These are phyloP conservation scores for Yamadazyma diospyri DNA, from an alignment of 1,139 yeast species.

Conservation along the genomic window DNA sequence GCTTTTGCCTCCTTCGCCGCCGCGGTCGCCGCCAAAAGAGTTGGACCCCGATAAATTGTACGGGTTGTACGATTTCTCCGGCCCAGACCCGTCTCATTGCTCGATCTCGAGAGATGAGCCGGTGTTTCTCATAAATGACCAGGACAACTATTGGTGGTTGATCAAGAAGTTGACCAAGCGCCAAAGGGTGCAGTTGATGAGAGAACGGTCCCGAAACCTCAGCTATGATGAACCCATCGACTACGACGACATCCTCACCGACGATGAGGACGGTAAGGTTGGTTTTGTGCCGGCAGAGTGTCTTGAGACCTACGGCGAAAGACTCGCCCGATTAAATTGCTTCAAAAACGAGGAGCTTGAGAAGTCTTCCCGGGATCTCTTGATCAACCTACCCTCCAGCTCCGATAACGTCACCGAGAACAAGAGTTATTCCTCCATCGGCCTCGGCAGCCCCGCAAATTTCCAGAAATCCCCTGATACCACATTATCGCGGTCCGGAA, in stretches of 20 bases:
- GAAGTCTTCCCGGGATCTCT: constrained; percentile 21
- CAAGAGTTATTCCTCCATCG: constrained; percentile 9
- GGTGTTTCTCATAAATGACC: constrained; percentile 76
- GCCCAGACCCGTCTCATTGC: constrained; percentile 94
- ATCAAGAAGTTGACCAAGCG: constrained; percentile 58
- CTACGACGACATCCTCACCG: constrained; percentile 18
- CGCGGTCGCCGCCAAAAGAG: constrained; percentile 79
- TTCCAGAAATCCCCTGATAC: constrained; percentile 17
- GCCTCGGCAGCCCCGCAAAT: constrained; percentile 16
- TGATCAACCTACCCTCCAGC: constrained; percentile 10
- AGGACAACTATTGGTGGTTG: constrained; percentile 96
- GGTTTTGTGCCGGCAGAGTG: constrained; percentile 98
- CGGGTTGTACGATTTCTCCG: constrained; percentile 82
- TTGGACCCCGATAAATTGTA: constrained; percentile 81
- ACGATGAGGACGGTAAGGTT: constrained; percentile 58
- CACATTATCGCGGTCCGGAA: constrained; percentile 16
- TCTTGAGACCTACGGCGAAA: constrained; percentile 84
- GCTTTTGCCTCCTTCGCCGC: constrained; percentile 56
- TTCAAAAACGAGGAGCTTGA: constrained; percentile 84
- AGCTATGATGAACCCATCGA: constrained; percentile 8
- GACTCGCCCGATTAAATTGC: constrained; percentile 88
- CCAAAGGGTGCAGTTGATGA: constrained; percentile 23
- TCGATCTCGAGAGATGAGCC: constrained; percentile 78
- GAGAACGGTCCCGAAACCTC: constrained; percentile 12
- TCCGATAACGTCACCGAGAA: constrained; percentile 10